phyloP scores from a whole-genome alignment of 2,329 filamentous ascomycete genomes.

The Scedosporium apiospermum region DNA sequence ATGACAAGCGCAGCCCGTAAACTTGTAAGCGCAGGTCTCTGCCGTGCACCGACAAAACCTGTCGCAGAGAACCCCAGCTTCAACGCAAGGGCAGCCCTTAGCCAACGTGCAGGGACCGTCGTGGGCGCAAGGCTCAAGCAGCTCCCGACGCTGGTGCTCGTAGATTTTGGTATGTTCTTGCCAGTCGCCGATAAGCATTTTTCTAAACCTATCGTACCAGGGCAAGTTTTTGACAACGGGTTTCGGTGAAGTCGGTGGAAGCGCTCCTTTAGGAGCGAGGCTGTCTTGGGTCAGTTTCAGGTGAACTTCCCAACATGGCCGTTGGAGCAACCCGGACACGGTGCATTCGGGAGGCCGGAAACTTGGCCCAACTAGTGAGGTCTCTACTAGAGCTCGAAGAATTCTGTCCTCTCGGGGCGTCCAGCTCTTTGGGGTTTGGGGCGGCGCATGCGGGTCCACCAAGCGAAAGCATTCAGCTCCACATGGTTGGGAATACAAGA shows the following conservation, averaged over 20 bases:
- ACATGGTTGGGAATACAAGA: conserved; percentile 6
- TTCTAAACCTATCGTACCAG: conserved; percentile 49
- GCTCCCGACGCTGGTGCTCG: conserved; percentile 44
- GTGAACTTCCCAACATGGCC: conserved; percentile 43
- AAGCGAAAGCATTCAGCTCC: conserved; percentile 7
- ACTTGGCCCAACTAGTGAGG: conserved; percentile 29
- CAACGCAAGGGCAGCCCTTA: conserved; percentile 52
- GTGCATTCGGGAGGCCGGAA: conserved; percentile 36
- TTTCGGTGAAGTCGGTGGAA: conserved; percentile 19
- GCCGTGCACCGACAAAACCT: conserved; percentile 58
- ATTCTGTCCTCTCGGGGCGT: conserved; percentile 37
- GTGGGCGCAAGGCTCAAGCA: conserved; percentile 59
- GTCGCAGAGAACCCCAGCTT: conserved; percentile 56
- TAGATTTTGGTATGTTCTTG: conserved; percentile 45
- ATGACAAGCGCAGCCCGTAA: conserved; percentile 58
- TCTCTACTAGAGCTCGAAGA: conserved; percentile 36
- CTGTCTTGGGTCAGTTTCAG: conserved; percentile 14
- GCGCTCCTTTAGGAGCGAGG: conserved; percentile 13
- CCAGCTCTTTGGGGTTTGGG: conserved; percentile 26
- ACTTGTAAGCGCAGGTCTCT: conserved; percentile 51
- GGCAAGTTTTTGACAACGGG: conserved; percentile 30
- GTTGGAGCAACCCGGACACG: conserved; percentile 38
- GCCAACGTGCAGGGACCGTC: conserved; percentile 53
- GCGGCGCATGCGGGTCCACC: not conserved
- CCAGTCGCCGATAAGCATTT: conserved; percentile 44